Evolutionary conservation across 2,329 filamentous ascomycete genomes (phyloP), one percentile per base, ranked within the genome.

Genomic region (Apiospora arundinis): DNA sequence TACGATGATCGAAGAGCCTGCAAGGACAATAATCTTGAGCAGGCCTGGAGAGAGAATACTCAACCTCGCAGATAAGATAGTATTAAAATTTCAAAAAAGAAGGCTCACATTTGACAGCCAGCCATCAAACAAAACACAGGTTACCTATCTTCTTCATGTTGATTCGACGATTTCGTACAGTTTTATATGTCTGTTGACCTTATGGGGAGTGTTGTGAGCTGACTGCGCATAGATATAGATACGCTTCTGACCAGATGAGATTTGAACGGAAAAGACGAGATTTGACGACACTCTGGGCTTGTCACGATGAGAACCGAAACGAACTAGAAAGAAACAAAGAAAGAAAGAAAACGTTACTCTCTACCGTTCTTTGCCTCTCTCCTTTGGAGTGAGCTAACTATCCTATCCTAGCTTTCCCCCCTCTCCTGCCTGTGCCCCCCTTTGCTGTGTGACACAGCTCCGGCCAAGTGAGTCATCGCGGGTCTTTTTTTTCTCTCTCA

Each of bases 21-120:
- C 72, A 74, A 73, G 67, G 72, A 69, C 75, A 71, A 70, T 74
- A 71, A 73, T 74, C 73, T 70, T 71, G 76, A 74, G 72, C 73
- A 73, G 75, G 71, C 72, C 72, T 76, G 73, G 74, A 76, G 73
- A 76, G 73, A 72, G 70, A 70, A 70, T 73, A 78, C 71, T 76
- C 72, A 77, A 77, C 77, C 73, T 76, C 75, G 75, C 78, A 79
- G 77, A 78, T 80, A 80, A 79, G 77, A 78, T 80, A 80, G 78
- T 73, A 78, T 75, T 74, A 78, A 79, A 76, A 76, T 74, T 74
- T 74, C 76, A 72, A 72, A 72, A 74, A 49, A 69, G 67, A 49
- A 69, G 67, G 73, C 73, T 74, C 76, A 74, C 71, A 76, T 74
- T 63, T 63, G 32, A 63, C 56, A 63, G 56, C 28, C 56, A 21